A percentile compares a stretch with the other conserved stretches of the same genome.
Evolutionary conservation across 2,329 filamentous ascomycete species (phyloP).

Genomic region (Trichophyton verrucosum): DNA sequence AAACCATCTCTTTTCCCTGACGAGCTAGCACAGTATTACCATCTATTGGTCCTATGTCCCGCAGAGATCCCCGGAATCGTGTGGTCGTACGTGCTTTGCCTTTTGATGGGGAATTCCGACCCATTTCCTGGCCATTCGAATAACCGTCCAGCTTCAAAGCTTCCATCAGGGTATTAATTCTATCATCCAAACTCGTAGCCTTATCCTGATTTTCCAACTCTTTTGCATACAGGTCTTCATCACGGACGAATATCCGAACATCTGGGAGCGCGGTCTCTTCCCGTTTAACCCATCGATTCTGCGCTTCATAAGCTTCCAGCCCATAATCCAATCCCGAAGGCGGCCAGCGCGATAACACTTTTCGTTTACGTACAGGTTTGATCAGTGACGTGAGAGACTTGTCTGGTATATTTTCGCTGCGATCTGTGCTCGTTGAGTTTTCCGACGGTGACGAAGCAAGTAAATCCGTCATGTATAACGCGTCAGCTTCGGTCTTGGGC

Average conservation of each 20-base stretch:
- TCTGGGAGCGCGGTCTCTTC: neutral
- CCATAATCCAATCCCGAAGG: slow-evolving; percentile 28
- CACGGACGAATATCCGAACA: neutral
- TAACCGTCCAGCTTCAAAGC: neutral
- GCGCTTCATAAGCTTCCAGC: neutral
- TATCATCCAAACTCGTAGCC: neutral
- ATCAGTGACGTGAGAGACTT: slow-evolving; percentile 2
- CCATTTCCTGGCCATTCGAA: neutral
- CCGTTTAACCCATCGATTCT: neutral
- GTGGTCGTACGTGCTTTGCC: neutral
- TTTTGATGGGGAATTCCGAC: neutral
- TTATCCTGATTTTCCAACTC: neutral
- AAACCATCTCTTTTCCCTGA: slow-evolving; percentile 32
- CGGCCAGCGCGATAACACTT: slow-evolving; percentile 29
- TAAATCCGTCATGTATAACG: slow-evolving; percentile 7
- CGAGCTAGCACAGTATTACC: slow-evolving; percentile 22
- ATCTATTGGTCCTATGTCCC: slow-evolving; percentile 4
- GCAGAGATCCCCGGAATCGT: slow-evolving; percentile 6
- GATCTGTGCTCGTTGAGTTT: slow-evolving; percentile 1
- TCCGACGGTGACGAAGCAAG: neutral
- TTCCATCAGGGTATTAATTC: neutral
- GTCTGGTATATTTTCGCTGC: neutral
- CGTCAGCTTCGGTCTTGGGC: slow-evolving; percentile 5
- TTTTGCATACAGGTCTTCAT: neutral
- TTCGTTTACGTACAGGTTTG: slow-evolving; percentile 21